Conservation (phyloP, 768 basidiomycete genomes). For the Cubamyces lactineus region DNA sequence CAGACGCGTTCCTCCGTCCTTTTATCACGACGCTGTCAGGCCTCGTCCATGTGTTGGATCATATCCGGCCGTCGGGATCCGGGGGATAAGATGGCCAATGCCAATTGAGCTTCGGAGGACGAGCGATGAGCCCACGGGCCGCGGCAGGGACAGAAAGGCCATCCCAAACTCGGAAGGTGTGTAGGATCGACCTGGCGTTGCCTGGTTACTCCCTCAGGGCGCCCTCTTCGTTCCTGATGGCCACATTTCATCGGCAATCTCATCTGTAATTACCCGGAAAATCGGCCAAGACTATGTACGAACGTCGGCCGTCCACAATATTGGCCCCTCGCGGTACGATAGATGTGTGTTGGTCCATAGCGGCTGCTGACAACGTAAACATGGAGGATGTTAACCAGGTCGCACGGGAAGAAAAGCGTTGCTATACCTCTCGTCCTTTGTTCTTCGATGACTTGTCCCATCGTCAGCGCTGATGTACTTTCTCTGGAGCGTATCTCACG, state of each 20-base stretch:
- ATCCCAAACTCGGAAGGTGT: slow-evolving; percentile 17
- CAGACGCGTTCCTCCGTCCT: background rate
- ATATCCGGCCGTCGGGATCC: slow-evolving; percentile 15
- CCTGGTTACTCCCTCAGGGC: slow-evolving; percentile 13
- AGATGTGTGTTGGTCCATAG: background rate
- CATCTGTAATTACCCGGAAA: slow-evolving; percentile 5
- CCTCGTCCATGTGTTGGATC: background rate
- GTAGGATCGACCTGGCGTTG: slow-evolving; percentile 22
- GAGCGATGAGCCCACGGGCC: slow-evolving; percentile 3
- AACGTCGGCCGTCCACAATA: background rate
- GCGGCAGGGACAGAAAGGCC: background rate
- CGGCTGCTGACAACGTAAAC: too few species aligned
- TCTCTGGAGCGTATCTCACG: background rate
- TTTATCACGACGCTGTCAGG: slow-evolving; percentile 2
- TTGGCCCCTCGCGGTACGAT: too few species aligned
- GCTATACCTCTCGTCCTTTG: background rate
- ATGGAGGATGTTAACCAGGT: too few species aligned
- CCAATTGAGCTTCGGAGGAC: slow-evolving; percentile 2
- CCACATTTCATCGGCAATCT: slow-evolving; percentile 6
- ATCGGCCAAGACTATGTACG: slow-evolving; percentile 9
- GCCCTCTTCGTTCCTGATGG: slow-evolving; percentile 18
- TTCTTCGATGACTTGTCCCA: background rate
- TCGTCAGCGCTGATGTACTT: too few species aligned
- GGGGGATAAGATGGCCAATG: slow-evolving; percentile 1
- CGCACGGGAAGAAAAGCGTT: too few species aligned